Conservation (phyloP, 257 asterid genomes). For the Prunella vulgaris region DNA sequence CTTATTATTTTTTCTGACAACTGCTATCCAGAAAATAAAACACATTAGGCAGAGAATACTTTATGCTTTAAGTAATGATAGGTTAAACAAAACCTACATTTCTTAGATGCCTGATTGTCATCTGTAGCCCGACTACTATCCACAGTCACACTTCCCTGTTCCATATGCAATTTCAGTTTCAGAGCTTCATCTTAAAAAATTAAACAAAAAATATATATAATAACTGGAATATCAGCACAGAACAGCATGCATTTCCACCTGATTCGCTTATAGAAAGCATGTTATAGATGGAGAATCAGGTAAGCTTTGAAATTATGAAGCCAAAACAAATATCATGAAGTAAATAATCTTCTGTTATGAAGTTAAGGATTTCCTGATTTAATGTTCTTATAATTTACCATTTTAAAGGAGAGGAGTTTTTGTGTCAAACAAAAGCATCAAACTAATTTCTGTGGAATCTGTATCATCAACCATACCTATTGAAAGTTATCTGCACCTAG, state of each 20-base stretch:
- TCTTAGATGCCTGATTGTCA: slow-evolving; percentile 34
- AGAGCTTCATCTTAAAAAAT: slow-evolving; percentile 15
- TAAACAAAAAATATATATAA: background rate
- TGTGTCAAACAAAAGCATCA: background rate
- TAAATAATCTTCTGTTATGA: background rate
- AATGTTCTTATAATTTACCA: slow-evolving; percentile 6
- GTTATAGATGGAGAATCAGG: slow-evolving; percentile 5
- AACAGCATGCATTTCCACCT: background rate
- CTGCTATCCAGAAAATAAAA: slow-evolving; percentile 32
- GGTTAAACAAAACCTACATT: slow-evolving; percentile 36
- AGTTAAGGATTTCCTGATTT: background rate
- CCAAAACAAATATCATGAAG: background rate
- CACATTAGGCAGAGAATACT: slow-evolving; percentile 10
- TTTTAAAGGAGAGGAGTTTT: background rate
- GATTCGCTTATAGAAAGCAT: background rate
- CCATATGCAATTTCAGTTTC: slow-evolving; percentile 23
- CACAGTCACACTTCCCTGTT: slow-evolving; percentile 41
- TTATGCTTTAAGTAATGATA: background rate
- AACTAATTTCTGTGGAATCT: background rate
- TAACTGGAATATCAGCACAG: background rate
- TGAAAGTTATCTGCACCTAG: background rate
- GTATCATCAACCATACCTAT: background rate
- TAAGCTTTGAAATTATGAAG: background rate
- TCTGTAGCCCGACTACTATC: slow-evolving; percentile 30
- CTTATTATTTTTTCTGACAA: slow-evolving; percentile 32